phyloP scores from a whole-genome alignment of 2,329 filamentous ascomycete species.

The Trichoderma hamatum region DNA sequence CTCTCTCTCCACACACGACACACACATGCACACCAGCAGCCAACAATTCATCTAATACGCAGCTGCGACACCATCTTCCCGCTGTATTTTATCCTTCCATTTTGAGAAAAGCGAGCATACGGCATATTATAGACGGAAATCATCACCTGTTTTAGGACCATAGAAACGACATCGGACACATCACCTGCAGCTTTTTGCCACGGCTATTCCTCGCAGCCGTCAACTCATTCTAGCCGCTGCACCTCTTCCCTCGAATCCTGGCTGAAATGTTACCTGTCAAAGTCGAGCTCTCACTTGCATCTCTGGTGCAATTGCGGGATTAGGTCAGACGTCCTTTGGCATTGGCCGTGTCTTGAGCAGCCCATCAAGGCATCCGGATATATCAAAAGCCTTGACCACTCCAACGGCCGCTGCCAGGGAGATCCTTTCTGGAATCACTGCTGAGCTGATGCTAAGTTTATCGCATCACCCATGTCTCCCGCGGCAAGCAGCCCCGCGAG shows the following conservation, averaged over 20 bases:
- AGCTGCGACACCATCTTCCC: neutral
- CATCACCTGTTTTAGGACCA: neutral
- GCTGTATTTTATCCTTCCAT: neutral
- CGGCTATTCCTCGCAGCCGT: neutral
- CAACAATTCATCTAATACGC: neutral
- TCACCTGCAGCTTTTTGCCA: neutral
- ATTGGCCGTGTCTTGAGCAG: neutral
- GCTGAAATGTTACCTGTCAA: slow-evolving; percentile 5
- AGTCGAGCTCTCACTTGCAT: slow-evolving; percentile 23
- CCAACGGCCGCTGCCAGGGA: slow-evolving; percentile 19
- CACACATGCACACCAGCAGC: neutral
- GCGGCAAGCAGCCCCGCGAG: slow-evolving; percentile 8
- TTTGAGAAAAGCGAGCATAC: slow-evolving; percentile 6
- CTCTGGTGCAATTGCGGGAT: slow-evolving; percentile 5
- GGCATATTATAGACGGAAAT: slow-evolving; percentile 10
- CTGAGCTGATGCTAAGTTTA: slow-evolving; percentile 12
- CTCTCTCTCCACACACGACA: neutral
- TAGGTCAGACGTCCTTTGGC: slow-evolving; percentile 18
- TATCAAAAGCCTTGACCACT: neutral
- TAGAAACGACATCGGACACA: neutral
- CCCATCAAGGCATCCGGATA: neutral
- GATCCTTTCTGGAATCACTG: neutral
- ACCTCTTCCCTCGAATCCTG: neutral
- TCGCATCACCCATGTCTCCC: slow-evolving; percentile 15
- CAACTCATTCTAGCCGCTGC: neutral